phyloP scores from a whole-genome alignment of 371 early-diverging fungal genomes.

The Zychaea mexicana region DNA sequence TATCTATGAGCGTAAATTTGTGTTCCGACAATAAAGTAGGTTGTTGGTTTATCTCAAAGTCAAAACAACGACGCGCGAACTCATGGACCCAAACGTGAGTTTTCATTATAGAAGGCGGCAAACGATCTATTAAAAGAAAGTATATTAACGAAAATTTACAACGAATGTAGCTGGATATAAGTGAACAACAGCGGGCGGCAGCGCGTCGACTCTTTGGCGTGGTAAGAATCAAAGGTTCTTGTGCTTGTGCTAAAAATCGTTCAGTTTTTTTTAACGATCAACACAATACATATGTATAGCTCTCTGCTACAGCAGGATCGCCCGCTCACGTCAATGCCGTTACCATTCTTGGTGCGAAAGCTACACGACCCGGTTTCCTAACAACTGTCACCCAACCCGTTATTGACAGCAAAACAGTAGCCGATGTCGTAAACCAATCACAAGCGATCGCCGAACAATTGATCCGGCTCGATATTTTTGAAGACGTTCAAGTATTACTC shows the following conservation, averaged over 20 bases:
- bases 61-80: no score
- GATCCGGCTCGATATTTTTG: constrained; percentile 74
- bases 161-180: background rate
- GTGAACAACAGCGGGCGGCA: constrained; percentile 22
- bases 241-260: background rate
- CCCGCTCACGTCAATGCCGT: constrained; percentile 56
- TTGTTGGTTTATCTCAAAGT: no score
- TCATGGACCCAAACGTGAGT: background rate
- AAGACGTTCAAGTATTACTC: constrained; percentile 66
- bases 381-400: constrained; percentile 39
- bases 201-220: constrained; percentile 32
- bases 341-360: constrained; percentile 43
- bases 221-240: constrained; percentile 16
- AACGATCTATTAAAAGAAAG: no score
- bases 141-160: background rate
- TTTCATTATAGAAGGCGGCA: background rate
- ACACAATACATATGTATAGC: constrained; percentile 13
- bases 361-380: constrained; percentile 53
- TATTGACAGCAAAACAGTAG: constrained; percentile 59
- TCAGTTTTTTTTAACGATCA: background rate
- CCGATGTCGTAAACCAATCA: constrained; percentile 64
- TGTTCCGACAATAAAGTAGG: no score
- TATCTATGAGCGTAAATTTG: no score
- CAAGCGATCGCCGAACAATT: constrained; percentile 69
- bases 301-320: constrained; percentile 36